Evolutionary conservation across 2,329 filamentous ascomycete genomes (phyloP), one percentile per base, ranked within the genome.

Genomic region (Fusarium brachygibbosum): DNA sequence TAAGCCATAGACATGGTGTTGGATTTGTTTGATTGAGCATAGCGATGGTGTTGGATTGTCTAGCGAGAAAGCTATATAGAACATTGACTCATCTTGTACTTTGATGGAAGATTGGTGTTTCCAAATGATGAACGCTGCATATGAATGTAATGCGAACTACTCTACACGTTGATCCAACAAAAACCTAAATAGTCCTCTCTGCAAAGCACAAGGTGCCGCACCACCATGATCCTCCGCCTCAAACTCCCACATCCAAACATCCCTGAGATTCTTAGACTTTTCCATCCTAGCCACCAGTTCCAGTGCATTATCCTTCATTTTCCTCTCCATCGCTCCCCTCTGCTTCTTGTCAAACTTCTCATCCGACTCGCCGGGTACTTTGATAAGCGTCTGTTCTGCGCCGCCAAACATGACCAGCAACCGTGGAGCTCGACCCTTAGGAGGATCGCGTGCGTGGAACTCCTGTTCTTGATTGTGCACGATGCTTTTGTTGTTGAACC

Each of bases 401-500:
- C 68, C 64, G 6, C 76, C 74, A 28, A 77, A 77, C 5, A 78
- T 79, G 19, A 80, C 74, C 2, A 79, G 73, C 3, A 82, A 37
- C 25, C 79, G 76, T 2, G 79, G 70, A 1, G 69, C 56, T 3
- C 67, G 72, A 2, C 52, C 49, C 3, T 48, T 38, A 1, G 45
- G 40, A 9, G 49, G 53, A 5, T 63, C 28, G 1, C 42, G 52
- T 11, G 66, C 46, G 35, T 68, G 61, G 37, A 81, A 79, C 0
- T 32, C 11, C 1, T 60, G 37, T 45, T 79, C 69, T 41, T 78
- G 77, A 23, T 79, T 74, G 1, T 63, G 63, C 11, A 81, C 54
- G 19, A 85, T 77, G 48, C 78, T 82, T 4, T 75, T 67, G 23
- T 81, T 67, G 63, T 84, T 84, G 79, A 82, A 86, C 79, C 79